phyloP scores from a whole-genome alignment of 805 yeast genomes.

The Saccharomycopsis sp. region DNA sequence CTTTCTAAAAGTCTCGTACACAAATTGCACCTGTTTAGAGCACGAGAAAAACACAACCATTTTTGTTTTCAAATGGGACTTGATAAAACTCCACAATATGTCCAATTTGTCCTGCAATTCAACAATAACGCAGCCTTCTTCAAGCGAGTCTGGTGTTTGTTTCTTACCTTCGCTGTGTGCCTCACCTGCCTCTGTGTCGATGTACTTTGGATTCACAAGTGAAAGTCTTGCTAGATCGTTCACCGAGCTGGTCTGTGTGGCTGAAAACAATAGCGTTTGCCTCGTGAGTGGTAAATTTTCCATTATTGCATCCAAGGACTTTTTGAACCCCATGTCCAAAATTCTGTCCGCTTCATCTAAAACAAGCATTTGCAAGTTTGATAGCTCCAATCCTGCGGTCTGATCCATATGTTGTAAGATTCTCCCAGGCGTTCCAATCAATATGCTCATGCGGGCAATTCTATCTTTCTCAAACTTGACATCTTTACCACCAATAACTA shows the following conservation, averaged over 20 bases:
- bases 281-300: constrained; percentile 69
- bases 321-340: constrained; percentile 86
- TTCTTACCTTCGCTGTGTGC: constrained; percentile 24
- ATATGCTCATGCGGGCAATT: constrained; percentile 65
- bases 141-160: constrained; percentile 72
- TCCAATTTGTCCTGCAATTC: constrained; percentile 77
- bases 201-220: constrained; percentile 50
- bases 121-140: constrained; percentile 71
- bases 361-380: constrained; percentile 69
- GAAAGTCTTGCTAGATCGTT: constrained; percentile 76
- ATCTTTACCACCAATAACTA: constrained; percentile 91
- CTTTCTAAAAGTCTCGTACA: constrained; percentile 77
- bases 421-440: constrained; percentile 90
- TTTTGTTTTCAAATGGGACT: constrained; percentile 71
- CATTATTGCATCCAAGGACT: constrained; percentile 71
- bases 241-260: constrained; percentile 80
- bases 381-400: constrained; percentile 66
- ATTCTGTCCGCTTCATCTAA: constrained; percentile 91
- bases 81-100: constrained; percentile 75
- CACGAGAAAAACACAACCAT: constrained; percentile 79
- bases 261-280: constrained; percentile 79
- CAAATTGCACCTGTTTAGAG: constrained; percentile 84
- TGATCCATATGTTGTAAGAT: constrained; percentile 86
- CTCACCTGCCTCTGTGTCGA: constrained; percentile 37
- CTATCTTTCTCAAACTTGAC: constrained; percentile 74